phyloP scores from a whole-genome alignment of 1,284 basidiomycete species.

The Filobasidium uniguttulatum region DNA sequence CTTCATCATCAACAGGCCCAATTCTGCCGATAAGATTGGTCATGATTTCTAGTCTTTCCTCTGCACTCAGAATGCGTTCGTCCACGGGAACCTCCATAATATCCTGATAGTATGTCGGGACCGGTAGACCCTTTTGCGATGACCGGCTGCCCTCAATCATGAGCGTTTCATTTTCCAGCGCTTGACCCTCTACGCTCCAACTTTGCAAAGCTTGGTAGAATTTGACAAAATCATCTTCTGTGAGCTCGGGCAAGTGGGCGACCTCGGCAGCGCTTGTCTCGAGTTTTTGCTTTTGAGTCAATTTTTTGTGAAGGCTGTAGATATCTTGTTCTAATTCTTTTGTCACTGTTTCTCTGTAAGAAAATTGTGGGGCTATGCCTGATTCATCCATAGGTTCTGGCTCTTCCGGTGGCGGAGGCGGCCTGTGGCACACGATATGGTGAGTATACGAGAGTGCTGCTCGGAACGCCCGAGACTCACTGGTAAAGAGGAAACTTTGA shows the following conservation, averaged over 20 bases:
- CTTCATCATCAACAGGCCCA: too few species aligned
- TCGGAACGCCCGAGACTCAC: too few species aligned
- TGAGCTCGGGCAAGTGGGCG: not conserved
- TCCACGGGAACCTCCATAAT: not conserved
- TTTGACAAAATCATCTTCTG: not conserved
- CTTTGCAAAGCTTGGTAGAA: not conserved
- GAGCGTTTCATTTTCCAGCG: not conserved
- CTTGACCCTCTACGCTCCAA: not conserved
- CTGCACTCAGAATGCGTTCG: not conserved
- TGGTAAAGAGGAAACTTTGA: too few species aligned
- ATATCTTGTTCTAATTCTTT: not conserved
- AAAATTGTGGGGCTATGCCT: too few species aligned
- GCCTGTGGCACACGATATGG: too few species aligned
- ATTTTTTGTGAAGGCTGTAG: not conserved
- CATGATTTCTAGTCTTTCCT: not conserved
- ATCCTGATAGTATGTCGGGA: not conserved
- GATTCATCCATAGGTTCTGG: too few species aligned
- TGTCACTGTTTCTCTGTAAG: too few species aligned
- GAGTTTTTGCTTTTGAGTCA: not conserved
- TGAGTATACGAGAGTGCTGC: too few species aligned
- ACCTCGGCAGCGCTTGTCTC: not conserved
- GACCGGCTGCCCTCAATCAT: not conserved
- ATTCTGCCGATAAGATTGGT: not conserved
- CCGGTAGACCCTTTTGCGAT: not conserved
- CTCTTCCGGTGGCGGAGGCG: too few species aligned